Evolutionary conservation across 345 rosid genomes (phyloP).

Genomic region (Moricandia moricandioides): DNA sequence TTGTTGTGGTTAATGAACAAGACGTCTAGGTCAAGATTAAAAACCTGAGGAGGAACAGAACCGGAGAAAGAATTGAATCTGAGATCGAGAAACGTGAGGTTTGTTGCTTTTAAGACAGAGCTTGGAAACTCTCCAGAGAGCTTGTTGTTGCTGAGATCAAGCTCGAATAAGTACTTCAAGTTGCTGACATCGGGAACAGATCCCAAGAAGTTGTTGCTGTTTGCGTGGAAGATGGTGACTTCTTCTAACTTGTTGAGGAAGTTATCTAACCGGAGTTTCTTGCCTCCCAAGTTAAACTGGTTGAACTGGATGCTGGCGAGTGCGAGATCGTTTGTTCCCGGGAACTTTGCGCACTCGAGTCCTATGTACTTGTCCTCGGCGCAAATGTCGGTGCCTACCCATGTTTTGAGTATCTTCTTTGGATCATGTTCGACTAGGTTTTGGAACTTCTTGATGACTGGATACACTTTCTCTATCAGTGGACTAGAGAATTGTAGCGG

Average conservation of each 20-base stretch:
- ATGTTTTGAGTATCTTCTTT: constrained; percentile 57
- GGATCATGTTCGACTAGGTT: constrained; percentile 67
- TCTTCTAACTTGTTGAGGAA: constrained; percentile 71
- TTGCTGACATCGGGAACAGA: constrained; percentile 49
- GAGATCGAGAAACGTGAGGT: constrained; percentile 63
- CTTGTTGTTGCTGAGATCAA: constrained; percentile 76
- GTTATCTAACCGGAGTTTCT: constrained; percentile 52
- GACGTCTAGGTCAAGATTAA: constrained; percentile 53
- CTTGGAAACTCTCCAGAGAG: constrained; percentile 71
- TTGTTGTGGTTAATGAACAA: constrained; percentile 74
- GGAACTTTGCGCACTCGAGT: constrained; percentile 70
- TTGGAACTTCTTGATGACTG: constrained; percentile 70
- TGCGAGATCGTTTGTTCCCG: constrained; percentile 66
- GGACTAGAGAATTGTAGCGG: constrained; percentile 27
- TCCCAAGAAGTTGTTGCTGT: constrained; percentile 71
- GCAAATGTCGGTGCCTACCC: constrained; percentile 35
- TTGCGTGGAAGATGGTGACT: constrained; percentile 80
- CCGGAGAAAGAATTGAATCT: constrained; percentile 70
- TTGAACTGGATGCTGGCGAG: constrained; percentile 82
- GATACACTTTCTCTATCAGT: constrained; percentile 43
- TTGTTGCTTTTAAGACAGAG: constrained; percentile 51
- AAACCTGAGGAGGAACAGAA: constrained; percentile 70
- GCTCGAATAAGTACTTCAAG: constrained; percentile 71
- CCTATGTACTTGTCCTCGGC: constrained; percentile 46
- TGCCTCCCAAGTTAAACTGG: constrained; percentile 64